phyloP scores from a whole-genome alignment of 2,329 filamentous ascomycete genomes.

The Exophiala calicioides region DNA sequence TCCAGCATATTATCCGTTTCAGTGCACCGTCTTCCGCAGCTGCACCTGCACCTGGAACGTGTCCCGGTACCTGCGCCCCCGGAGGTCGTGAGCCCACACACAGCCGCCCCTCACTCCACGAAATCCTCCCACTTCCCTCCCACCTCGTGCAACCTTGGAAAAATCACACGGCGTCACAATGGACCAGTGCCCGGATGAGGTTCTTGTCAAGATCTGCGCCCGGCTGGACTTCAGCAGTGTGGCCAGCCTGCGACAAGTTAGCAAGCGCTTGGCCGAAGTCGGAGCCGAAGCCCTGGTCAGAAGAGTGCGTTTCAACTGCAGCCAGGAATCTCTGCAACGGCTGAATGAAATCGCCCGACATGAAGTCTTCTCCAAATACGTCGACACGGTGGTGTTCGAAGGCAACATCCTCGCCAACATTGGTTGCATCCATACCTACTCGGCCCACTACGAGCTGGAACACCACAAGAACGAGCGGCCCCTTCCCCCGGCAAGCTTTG shows the following conservation, averaged over 20 bases:
- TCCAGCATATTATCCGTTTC: too few relatives aligned
- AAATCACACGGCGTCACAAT: slow-evolving; percentile 14
- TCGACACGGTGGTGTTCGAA: slow-evolving; percentile 29
- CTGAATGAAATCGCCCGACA: slow-evolving; percentile 24
- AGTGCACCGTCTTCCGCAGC: neutral
- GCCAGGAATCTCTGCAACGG: slow-evolving; percentile 27
- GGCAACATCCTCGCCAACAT: slow-evolving; percentile 26
- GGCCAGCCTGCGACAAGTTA: slow-evolving; percentile 20
- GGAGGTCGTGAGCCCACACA: too few relatives aligned
- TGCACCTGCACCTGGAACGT: too few relatives aligned
- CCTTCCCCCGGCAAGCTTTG: slow-evolving; percentile 12
- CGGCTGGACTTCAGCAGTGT: slow-evolving; percentile 24
- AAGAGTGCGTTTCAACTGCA: slow-evolving; percentile 28
- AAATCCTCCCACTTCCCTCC: neutral
- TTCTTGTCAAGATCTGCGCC: slow-evolving; percentile 27
- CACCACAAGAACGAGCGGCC: slow-evolving; percentile 24
- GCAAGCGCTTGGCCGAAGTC: slow-evolving; percentile 23
- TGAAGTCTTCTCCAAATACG: slow-evolving; percentile 24
- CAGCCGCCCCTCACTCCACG: neutral
- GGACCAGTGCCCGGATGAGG: slow-evolving; percentile 27
- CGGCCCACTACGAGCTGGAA: slow-evolving; percentile 24
- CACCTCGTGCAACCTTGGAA: neutral
- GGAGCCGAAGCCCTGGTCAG: slow-evolving; percentile 29
- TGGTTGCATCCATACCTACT: slow-evolving; percentile 29
- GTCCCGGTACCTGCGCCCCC: too few relatives aligned